phyloP scores from a whole-genome alignment of 139 green algal genomes.

The Coelastrella sp. region DNA sequence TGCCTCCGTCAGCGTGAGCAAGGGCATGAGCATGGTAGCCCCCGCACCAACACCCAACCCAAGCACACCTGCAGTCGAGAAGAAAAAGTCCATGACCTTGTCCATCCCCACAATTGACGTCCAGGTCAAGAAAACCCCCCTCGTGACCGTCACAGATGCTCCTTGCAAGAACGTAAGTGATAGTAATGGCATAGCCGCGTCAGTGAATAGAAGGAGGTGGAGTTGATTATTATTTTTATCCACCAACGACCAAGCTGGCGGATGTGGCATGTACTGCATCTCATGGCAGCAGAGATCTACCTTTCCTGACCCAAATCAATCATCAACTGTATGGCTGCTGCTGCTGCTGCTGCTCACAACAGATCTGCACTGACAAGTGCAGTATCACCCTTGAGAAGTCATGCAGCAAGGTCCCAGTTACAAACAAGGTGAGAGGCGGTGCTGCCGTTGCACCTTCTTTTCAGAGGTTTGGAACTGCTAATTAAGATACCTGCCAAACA shows the following conservation, averaged over 20 bases:
- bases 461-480: too few relatives aligned
- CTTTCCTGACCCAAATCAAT: too few relatives aligned
- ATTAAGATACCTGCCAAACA: too few relatives aligned
- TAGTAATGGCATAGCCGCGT: too few relatives aligned
- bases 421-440: conserved; percentile 18
- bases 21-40: background rate
- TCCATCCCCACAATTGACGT: background rate
- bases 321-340: background rate
- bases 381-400: conserved; percentile 4
- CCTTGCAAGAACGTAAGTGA: background rate
- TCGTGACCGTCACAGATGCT: background rate
- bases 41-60: background rate
- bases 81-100: background rate
- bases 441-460: background rate
- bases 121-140: background rate
- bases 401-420: conserved; percentile 23
- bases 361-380: conserved; percentile 17
- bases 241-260: too few relatives aligned
- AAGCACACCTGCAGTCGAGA: background rate
- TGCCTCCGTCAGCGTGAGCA: background rate
- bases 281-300: too few relatives aligned
- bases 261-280: too few relatives aligned
- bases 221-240: too few relatives aligned
- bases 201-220: too few relatives aligned
- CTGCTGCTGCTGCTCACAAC: background rate